phyloP scores from a whole-genome alignment of 2,329 filamentous ascomycete genomes.

The Aspergillus eucalypticola region DNA sequence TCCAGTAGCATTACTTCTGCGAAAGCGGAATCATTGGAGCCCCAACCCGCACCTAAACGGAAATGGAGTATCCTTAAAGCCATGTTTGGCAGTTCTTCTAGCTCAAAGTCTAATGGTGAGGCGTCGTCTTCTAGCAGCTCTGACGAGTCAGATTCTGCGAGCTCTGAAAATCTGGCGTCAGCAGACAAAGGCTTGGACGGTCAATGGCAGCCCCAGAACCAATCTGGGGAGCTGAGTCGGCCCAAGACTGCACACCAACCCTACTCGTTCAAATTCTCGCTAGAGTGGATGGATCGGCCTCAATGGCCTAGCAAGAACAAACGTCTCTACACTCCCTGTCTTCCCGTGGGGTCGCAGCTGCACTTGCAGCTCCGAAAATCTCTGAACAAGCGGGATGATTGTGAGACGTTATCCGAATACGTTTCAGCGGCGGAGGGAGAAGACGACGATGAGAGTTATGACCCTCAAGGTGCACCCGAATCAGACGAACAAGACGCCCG shows the following conservation, averaged over 20 bases:
- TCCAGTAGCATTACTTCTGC: conserved; percentile 34
- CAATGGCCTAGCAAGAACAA: conserved; percentile 52
- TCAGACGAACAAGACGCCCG: conserved; percentile 6
- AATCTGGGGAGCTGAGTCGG: conserved; percentile 28
- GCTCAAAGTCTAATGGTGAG: conserved; percentile 46
- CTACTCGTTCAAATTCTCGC: conserved; percentile 67
- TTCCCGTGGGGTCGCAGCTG: conserved; percentile 58
- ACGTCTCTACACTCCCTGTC: conserved; percentile 56
- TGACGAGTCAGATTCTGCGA: conserved; percentile 36
- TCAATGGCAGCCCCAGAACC: conserved; percentile 24
- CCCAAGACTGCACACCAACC: conserved; percentile 52
- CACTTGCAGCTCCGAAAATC: conserved; percentile 49
- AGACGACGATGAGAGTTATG: conserved; percentile 14
- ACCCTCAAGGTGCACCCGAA: conserved; percentile 8
- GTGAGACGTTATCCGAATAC: conserved; percentile 28
- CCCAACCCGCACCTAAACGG: conserved; percentile 37
- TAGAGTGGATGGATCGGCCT: conserved; percentile 64
- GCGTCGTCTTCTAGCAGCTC: conserved; percentile 41
- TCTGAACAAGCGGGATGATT: conserved; percentile 25
- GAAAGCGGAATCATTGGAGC: conserved; percentile 25
- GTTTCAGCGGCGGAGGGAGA: conserved; percentile 22
- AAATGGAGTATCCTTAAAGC: conserved; percentile 56
- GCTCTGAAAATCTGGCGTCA: conserved; percentile 27
- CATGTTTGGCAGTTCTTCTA: conserved; percentile 50
- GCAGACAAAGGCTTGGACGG: conserved; percentile 32